A percentile compares a stretch with the other conserved stretches of the same genome.
phyloP scores from a whole-genome alignment of 352 stramenopile genomes.

The Pilasporangium apinafurcum region DNA sequence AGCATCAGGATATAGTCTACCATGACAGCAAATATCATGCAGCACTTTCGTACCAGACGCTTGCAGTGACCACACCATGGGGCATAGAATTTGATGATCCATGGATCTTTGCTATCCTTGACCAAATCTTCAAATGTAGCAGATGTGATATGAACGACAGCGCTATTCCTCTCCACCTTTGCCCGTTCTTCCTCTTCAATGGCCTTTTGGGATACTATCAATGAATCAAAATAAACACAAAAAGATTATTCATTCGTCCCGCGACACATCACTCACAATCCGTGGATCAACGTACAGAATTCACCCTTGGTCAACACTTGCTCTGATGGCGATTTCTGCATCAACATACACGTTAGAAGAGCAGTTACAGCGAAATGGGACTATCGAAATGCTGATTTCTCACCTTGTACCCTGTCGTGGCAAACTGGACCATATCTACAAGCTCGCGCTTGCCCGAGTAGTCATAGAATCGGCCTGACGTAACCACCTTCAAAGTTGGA shows the following conservation, averaged over 20 bases:
- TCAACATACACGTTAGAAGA: not conserved
- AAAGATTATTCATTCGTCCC: not conserved
- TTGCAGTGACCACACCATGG: constrained; percentile 80
- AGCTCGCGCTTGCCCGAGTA: constrained; percentile 61
- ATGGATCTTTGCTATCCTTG: constrained; percentile 49
- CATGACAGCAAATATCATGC: not conserved
- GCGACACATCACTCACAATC: not conserved
- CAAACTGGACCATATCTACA: constrained; percentile 45
- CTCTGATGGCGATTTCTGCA: constrained; percentile 39
- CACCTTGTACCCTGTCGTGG: constrained; percentile 63
- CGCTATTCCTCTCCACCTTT: constrained; percentile 44
- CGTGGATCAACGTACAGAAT: constrained; percentile 27
- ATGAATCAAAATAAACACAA: not conserved
- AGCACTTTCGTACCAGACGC: constrained; percentile 65
- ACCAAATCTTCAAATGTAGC: constrained; percentile 52
- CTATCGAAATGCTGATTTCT: not conserved
- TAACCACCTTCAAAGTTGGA: constrained; percentile 74
- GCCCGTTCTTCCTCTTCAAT: constrained; percentile 32
- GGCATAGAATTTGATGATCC: constrained; percentile 82
- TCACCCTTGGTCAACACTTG: constrained; percentile 44
- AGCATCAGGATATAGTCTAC: not conserved
- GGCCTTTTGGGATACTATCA: constrained; percentile 24
- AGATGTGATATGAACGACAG: constrained; percentile 46
- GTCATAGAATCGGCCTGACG: constrained; percentile 55
- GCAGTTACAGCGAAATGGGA: not conserved